Evolutionary conservation across 345 rosid species (phyloP), one percentile per base, ranked within the genome.

Genomic region (Lumnitzera littorea): DNA sequence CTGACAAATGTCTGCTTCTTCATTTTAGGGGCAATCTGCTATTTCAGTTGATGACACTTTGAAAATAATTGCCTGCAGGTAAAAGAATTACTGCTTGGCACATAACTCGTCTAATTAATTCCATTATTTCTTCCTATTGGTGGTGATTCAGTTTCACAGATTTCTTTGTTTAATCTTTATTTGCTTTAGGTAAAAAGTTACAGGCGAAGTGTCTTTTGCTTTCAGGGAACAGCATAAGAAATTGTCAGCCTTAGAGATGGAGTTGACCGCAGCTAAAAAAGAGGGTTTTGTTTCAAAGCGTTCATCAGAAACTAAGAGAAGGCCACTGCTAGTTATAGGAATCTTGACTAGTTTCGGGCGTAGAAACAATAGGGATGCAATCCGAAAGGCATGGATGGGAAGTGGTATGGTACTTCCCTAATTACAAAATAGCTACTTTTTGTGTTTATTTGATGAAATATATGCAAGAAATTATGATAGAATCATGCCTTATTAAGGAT

Each of bases 311-410:
- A 58, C 78, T 2, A 76, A 80, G 81, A 88, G 76, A 70, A 83
- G 74, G 72, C 84, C 82, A 2, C 67, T 91, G 20, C 86, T 86
- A 61, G 95, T 86, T 4, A 76, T 84, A 7, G 97, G 99, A 48
- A 74, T 94, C 24, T 60, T 86, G 65, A 90, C 97, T 3, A 75
- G 59, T 47, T 90, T 87, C 64, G 97, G 87, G 52, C 85, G 80
- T 48, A 83, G 72, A 74, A 86, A 80, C 73, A 87, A 86, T 59
- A 79, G 97, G 63, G 89, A 88, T 68, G 95, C 96, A 11, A 78
- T 88, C 46, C 85, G 97, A 13, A 86, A 86, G 79, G 90, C 99
- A 50, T 90, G 97, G 99, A 84, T 88, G 92, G 95, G 90, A 62
- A 80, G 75, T 7, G 94, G 94, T 86, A 79, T 5, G 43, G 51